phyloP scores from a whole-genome alignment of 1,284 basidiomycete species.

The Cerioporus squamosus region DNA sequence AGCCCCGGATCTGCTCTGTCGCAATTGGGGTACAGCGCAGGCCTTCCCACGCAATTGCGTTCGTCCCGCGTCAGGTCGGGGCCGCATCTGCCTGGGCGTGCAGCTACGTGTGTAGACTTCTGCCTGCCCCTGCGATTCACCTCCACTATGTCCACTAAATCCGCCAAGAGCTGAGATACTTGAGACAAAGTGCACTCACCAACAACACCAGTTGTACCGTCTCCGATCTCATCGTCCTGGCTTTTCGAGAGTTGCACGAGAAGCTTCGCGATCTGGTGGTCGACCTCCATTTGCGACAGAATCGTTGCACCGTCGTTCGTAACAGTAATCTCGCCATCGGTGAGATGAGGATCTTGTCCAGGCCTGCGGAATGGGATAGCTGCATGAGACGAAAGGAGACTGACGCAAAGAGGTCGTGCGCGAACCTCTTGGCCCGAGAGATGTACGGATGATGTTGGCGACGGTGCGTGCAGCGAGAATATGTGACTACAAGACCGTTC shows the following conservation, averaged over 20 bases:
- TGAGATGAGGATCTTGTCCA: slow-evolving; percentile 99
- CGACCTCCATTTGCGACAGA: slow-evolving; percentile 95
- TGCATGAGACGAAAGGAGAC: slow-evolving; percentile 1
- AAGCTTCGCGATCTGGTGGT: slow-evolving; percentile 98
- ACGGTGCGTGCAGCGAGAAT: slow-evolving; percentile 94
- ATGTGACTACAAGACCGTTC: slow-evolving; percentile 69
- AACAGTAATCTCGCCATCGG: slow-evolving; percentile 98
- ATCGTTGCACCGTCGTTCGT: slow-evolving; percentile 99
- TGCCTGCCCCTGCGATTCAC: too few species aligned
- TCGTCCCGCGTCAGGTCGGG: too few species aligned
- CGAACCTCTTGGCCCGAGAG: slow-evolving; percentile 89
- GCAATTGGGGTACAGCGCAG: too few species aligned
- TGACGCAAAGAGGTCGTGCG: slow-evolving; percentile 2
- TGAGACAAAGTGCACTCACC: slow-evolving; percentile 57
- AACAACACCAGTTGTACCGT: slow-evolving; percentile 98
- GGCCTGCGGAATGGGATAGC: slow-evolving; percentile 53
- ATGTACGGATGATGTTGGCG: slow-evolving; percentile 94
- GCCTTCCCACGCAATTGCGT: too few species aligned
- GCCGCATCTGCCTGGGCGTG: too few species aligned
- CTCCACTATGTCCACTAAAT: too few species aligned
- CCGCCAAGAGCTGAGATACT: too few species aligned
- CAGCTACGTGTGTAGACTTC: too few species aligned
- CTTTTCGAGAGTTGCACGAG: slow-evolving; percentile 96
- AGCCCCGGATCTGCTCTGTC: too few species aligned
- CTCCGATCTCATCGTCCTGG: slow-evolving; percentile 99